These are phyloP conservation scores for Ophiognomonia clavigignenti-juglandacearum DNA, from an alignment of 2,329 filamentous ascomycete species.

Conservation along the genomic window DNA sequence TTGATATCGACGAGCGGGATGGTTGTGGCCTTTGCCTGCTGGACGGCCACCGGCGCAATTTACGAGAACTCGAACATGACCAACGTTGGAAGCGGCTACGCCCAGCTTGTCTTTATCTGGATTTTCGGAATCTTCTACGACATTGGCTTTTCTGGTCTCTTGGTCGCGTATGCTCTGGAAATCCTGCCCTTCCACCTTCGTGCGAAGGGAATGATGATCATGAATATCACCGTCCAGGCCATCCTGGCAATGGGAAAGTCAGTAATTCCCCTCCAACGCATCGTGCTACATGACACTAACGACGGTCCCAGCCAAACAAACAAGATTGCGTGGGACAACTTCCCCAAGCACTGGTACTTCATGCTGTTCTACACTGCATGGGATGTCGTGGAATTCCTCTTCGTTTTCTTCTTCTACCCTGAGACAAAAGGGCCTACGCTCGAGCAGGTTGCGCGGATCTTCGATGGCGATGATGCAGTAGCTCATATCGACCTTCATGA, in stretches of 20 bases:
- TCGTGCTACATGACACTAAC: not conserved
- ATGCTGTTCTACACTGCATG: conserved; percentile 63
- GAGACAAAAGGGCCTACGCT: conserved; percentile 69
- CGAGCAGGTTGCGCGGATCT: conserved; percentile 66
- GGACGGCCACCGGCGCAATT: conserved; percentile 44
- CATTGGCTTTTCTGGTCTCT: conserved; percentile 54
- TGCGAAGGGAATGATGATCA: conserved; percentile 57
- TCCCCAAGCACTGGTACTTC: conserved; percentile 59
- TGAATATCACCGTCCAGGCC: conserved; percentile 60
- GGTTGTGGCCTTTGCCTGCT: conserved; percentile 39
- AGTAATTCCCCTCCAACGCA: conserved; percentile 23
- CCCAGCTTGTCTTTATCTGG: conserved; percentile 55
- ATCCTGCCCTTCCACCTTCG: conserved; percentile 54
- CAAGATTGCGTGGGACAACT: conserved; percentile 55
- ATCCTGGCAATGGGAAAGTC: conserved; percentile 57
- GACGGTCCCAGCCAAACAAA: conserved; percentile 51
- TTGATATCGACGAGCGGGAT: conserved; percentile 42
- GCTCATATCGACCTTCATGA: conserved; percentile 50
- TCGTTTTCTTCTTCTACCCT: conserved; percentile 63
- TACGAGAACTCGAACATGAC: conserved; percentile 40
- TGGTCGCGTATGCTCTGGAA: conserved; percentile 55
- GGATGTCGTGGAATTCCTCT: conserved; percentile 55
- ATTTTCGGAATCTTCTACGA: conserved; percentile 56
- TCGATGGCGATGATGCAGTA: conserved; percentile 59
- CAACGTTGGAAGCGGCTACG: conserved; percentile 37